Conservation (phyloP, 129 eudicot species). For the Oenanthe sinensis region DNA sequence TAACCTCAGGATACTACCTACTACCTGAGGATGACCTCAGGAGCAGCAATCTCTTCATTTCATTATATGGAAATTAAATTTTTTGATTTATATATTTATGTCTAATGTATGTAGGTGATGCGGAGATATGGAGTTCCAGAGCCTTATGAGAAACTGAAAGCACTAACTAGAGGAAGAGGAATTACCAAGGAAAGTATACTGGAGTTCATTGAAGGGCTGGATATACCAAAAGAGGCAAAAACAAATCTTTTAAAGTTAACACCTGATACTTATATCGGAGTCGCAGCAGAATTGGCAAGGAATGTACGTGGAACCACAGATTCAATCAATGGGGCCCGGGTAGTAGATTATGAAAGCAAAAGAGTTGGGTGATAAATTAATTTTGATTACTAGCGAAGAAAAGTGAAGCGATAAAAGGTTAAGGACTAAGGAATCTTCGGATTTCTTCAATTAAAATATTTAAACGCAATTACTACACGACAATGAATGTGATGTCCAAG, state of each 20-base stretch:
- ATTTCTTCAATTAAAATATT: not conserved
- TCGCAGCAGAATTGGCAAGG: slow-evolving; percentile 54
- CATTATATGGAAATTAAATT: not conserved
- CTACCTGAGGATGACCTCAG: no score
- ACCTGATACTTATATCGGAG: slow-evolving; percentile 77
- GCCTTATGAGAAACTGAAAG: slow-evolving; percentile 95
- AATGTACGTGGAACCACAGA: slow-evolving; percentile 16
- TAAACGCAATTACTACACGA: not conserved
- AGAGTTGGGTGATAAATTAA: slow-evolving; percentile 4
- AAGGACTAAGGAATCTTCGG: not conserved
- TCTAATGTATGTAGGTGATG: slow-evolving; percentile 56
- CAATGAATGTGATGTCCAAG: not conserved
- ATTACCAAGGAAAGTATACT: slow-evolving; percentile 65
- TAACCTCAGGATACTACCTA: no score
- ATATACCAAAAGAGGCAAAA: slow-evolving; percentile 70
- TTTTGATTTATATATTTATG: not conserved
- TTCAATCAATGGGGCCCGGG: slow-evolving; percentile 25
- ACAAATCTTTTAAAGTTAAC: slow-evolving; percentile 48
- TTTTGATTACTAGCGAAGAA: not conserved
- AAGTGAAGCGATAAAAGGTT: not conserved
- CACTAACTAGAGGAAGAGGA: slow-evolving; percentile 81
- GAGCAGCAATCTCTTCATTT: no score
- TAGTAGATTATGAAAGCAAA: slow-evolving; percentile 2
- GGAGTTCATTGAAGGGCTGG: slow-evolving; percentile 53
- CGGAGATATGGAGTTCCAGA: slow-evolving; percentile 92